A percentile compares a stretch with the other conserved stretches of the same genome.
Conservation (phyloP, 1,139 yeast genomes). For the Suhomyces bribrorum region DNA sequence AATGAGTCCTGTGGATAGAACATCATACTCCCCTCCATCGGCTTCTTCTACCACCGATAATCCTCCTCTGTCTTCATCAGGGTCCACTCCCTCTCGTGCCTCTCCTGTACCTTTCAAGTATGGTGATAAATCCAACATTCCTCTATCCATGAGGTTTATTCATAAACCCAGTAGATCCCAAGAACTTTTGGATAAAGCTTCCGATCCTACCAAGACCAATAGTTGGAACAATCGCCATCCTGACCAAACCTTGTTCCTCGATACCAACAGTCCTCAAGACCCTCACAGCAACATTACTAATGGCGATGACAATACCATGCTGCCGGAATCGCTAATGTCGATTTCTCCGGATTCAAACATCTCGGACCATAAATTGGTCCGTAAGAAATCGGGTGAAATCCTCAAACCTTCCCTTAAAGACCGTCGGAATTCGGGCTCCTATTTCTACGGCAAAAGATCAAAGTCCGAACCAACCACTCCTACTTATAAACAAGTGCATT, state of each 20-base stretch:
- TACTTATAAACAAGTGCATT: slow-evolving; percentile 73
- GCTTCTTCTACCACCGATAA: slow-evolving; percentile 1
- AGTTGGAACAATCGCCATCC: slow-evolving; percentile 18
- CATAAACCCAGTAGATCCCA: slow-evolving; percentile 44
- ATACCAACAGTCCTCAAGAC: neutral
- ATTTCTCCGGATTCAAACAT: slow-evolving; percentile 3
- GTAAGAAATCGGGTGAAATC: slow-evolving; percentile 79
- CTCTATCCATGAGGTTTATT: slow-evolving; percentile 41
- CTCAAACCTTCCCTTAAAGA: slow-evolving; percentile 71
- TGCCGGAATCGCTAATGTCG: slow-evolving; percentile 2
- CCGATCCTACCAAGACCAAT: slow-evolving; percentile 38
- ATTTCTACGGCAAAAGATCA: slow-evolving; percentile 43
- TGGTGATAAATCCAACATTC: slow-evolving; percentile 13
- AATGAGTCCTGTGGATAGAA: neutral
- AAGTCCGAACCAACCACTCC: slow-evolving; percentile 76
- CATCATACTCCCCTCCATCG: slow-evolving; percentile 1
- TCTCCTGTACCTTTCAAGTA: slow-evolving; percentile 11
- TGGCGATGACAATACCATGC: neutral
- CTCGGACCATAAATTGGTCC: slow-evolving; percentile 39
- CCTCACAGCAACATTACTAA: no score
- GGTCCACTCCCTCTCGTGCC: no score
- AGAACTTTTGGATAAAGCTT: slow-evolving; percentile 33
- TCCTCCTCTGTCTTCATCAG: no score
- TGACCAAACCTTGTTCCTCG: neutral
- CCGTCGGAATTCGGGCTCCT: slow-evolving; percentile 16